Evolutionary conservation across 306 rosid species (phyloP), one percentile per base, ranked within the genome.

Genomic region (Quercus berberidifolia): DNA sequence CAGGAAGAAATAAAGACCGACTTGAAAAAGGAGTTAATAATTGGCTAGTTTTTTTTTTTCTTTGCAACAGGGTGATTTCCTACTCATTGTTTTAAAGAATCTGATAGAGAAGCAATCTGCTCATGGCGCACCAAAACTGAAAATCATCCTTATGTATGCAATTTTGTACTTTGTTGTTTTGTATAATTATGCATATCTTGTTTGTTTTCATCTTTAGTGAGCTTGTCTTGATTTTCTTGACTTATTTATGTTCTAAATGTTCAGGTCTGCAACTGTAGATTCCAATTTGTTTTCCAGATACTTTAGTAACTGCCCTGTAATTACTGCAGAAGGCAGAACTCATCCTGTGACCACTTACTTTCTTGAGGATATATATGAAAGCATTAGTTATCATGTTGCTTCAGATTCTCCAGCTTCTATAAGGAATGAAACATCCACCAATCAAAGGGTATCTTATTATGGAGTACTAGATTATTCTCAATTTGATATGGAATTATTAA

Each of bases 191-290:
- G 38, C 20, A 69, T 60, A 31, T 54, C 10, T 21, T 41, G 55
- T 62, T 0, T 64, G 52, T 31, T 18, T 49, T 26, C 25, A 67
- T 19, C 51, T 35, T 33, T 67, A 67, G 6, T 33, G 49, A 33
- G 30, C 12, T 31, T 72, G 55, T 52, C 38, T 76, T 63, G 13
- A 43, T 72, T 73, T 81, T 51, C 58, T 76, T 25, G 65, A 75
- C 69, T 63, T 67, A n/a, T 68, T 65, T 63, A 57, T 72, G 31
- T 46, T 71, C 76, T 75, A 65, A 33, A 71, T 78, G 77, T 59
- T 68, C 89, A 93, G 98, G 98, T 94, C 98, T 55, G 98, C 98
- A 55, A 94, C 98, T 52, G 97, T 94, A 85, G 98, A 94, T 88
- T 91, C 98, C 83, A 81, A 86, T 86, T 90, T 90, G 77, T 94